Percentiles rank a stretch among this genome's conserved stretches.
phyloP scores from a whole-genome alignment of 495 filamentous ascomycete genomes.

The Cercophora samala region DNA sequence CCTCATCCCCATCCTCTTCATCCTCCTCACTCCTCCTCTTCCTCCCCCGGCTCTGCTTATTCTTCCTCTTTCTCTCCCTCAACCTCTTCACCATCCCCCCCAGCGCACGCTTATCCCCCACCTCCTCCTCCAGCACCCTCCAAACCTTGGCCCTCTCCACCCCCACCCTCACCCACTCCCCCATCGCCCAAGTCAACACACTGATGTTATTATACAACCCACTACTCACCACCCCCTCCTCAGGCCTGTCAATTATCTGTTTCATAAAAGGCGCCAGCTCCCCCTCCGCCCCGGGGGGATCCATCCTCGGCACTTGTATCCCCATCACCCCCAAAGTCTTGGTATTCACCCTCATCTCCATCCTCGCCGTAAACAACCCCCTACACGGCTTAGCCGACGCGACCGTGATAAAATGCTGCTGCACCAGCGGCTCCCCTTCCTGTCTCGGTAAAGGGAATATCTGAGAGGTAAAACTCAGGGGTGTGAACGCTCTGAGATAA shows the following conservation, averaged over 20 bases:
- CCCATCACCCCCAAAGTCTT: conserved; percentile 35
- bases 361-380: conserved; percentile 44
- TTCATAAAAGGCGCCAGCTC: conserved; percentile 46
- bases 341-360: conserved; percentile 50
- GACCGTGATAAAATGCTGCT: conserved; percentile 41
- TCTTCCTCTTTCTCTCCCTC: conserved; percentile 21
- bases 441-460: conserved; percentile 40
- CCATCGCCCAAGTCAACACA: conserved; percentile 51
- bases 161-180: conserved; percentile 49
- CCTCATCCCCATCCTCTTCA: conserved; percentile 18
- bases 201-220: conserved; percentile 43
- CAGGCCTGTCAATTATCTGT: conserved; percentile 21
- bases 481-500: conserved; percentile 55
- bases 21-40: conserved; percentile 17
- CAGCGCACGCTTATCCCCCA: conserved; percentile 29
- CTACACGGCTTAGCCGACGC: conserved; percentile 32
- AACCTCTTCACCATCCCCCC: conserved; percentile 28
- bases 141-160: conserved; percentile 46
- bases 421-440: conserved; percentile 30
- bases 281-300: conserved; percentile 35
- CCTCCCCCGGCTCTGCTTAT: conserved; percentile 26
- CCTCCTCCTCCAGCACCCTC: conserved; percentile 42
- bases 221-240: conserved; percentile 14
- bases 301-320: conserved; percentile 42
- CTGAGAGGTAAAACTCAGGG: conserved; percentile 50